Evolutionary conservation across 306 rosid genomes (phyloP).

Genomic region (Quercus bicolor): DNA sequence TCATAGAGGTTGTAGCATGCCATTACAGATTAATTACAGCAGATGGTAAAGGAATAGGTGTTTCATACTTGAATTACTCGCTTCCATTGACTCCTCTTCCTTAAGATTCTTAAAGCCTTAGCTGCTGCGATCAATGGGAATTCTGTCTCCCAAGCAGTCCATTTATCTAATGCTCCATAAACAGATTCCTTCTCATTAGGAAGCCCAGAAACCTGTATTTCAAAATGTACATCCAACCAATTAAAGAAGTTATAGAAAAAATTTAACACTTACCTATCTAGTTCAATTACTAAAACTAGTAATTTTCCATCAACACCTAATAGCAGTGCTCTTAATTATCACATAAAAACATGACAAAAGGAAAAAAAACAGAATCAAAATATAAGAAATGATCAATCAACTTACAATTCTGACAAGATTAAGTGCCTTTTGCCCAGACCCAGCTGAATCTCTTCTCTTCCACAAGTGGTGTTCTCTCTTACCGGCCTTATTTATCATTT

Average conservation of each 20-base stretch:
- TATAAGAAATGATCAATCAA: constrained; percentile 1
- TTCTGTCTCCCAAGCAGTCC: constrained; percentile 94
- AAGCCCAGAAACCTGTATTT: constrained; percentile 57
- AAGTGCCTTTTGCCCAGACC: constrained; percentile 87
- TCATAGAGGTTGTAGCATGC: not conserved
- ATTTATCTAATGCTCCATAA: constrained; percentile 87
- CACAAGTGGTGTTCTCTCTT: constrained; percentile 73
- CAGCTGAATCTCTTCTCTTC: constrained; percentile 71
- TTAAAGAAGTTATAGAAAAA: not conserved
- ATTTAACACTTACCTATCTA: not conserved
- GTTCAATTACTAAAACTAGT: not conserved
- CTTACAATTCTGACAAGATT: constrained; percentile 71
- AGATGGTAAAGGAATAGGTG: not conserved
- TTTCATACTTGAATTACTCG: constrained; percentile 68
- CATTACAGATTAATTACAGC: not conserved
- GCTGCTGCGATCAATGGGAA: constrained; percentile 82
- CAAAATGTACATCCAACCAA: constrained; percentile 11
- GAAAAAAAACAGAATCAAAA: not conserved
- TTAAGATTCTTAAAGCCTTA: constrained; percentile 73
- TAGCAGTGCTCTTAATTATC: constrained; percentile 1
- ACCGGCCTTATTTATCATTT: constrained; percentile 38
- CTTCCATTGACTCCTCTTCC: constrained; percentile 67
- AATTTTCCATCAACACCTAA: not conserved
- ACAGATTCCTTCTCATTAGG: constrained; percentile 85
- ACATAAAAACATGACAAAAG: not conserved